Evolutionary conservation across 768 basidiomycete genomes (phyloP), one percentile per base, ranked within the genome.

Genomic region (Psilocybe sp.): DNA sequence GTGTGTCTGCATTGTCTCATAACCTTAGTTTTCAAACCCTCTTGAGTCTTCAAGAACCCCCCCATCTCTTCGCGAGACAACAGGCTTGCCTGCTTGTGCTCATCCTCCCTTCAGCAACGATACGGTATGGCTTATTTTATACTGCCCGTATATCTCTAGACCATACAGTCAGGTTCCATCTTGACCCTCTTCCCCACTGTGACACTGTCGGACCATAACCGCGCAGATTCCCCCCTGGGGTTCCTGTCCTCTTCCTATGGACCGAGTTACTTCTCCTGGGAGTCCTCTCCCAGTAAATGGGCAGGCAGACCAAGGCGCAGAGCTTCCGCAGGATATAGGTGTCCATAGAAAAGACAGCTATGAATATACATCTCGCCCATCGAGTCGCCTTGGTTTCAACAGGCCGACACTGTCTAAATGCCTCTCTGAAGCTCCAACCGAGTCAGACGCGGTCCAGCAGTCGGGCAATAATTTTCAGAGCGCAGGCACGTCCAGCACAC

Each of bases 341-440:
- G 40, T 49, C 31, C 20, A 53, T 44, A 49, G 58, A 61, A 40
- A 64, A 60, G 16, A 58, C 67, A n/a, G 55, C 47, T 47, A 44
- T 47, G 36, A 42, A 15, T 33, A 49, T 39, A 75, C 76, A 32
- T 64, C 66, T 55, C 75, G 77, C 31, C 76, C 79, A 44, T 66
- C 69, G 23, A 82, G 76, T 54, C 76, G 76, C 40, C 68, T 80
- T 7, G 75, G 75, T 41, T 79, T 78, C 55, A 73, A 72, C 60
- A 50, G 58, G 46, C 39, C 56, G 49, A 50, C 43, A 35, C 49
- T 52, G 49, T 55, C 54, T 40, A 46, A 48, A 49, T 47, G 41
- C 50, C 39, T 49, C 37, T 32, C 55, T 51, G 45, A 55, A 34
- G 46, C 44, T 23, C 38, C 47, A 43, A 20, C 52, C 46, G 56